Evolutionary conservation across 2,329 filamentous ascomycete species (phyloP).

Genomic region (Aspergillus pseudotamarii): DNA sequence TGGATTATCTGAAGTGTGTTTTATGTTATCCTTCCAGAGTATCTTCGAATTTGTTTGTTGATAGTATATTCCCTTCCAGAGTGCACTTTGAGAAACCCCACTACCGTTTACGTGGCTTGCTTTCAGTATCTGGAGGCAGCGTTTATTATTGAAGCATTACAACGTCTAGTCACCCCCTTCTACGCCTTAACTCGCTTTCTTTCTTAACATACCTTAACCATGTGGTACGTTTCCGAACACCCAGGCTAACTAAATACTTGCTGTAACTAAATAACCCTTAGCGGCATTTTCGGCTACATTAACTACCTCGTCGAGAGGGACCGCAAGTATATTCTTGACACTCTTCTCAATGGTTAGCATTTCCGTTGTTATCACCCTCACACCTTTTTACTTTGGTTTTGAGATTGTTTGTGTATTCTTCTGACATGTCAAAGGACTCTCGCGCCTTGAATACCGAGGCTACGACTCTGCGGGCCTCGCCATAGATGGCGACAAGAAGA

Average conservation of each 20-base stretch:
- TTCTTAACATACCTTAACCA: slow-evolving; percentile 21
- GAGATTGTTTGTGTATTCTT: background rate
- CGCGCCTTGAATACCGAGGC: slow-evolving; percentile 95
- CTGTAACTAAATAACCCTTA: slow-evolving; percentile 23
- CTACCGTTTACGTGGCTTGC: background rate
- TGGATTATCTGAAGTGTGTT: background rate
- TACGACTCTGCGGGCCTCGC: slow-evolving; percentile 98
- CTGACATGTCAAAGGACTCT: slow-evolving; percentile 66
- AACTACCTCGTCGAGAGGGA: slow-evolving; percentile 99
- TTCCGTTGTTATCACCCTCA: background rate
- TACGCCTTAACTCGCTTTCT: background rate
- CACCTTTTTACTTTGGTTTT: background rate
- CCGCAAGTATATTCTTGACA: slow-evolving; percentile 93
- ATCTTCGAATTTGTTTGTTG: background rate
- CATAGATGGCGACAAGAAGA: slow-evolving; percentile 97
- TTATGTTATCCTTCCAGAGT: background rate
- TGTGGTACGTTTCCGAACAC: slow-evolving; percentile 36
- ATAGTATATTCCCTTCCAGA: background rate
- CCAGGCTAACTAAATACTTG: background rate
- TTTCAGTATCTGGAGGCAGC: background rate
- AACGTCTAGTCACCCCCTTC: background rate
- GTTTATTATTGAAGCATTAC: background rate
- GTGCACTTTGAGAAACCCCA: background rate
- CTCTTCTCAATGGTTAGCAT: slow-evolving; percentile 85
- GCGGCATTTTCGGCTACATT: slow-evolving; percentile 79